Percentiles rank a stretch among this genome's conserved stretches.
phyloP scores from a whole-genome alignment of 1,139 yeast species.

The Debaryomyces sp. region DNA sequence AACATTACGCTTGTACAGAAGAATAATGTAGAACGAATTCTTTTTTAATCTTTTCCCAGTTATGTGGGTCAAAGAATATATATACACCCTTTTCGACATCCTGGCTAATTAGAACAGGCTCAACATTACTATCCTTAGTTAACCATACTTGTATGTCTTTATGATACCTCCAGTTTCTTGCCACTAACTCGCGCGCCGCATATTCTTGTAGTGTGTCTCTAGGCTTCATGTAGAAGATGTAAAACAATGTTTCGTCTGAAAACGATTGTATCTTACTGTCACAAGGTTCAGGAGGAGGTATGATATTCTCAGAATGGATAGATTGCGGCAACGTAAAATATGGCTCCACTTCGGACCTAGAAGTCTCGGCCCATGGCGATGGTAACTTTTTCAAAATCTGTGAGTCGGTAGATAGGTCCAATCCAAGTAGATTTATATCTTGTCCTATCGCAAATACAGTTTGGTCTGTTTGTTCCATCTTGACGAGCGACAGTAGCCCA shows the following conservation, averaged over 20 bases:
- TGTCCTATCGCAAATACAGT: slow-evolving; percentile 81
- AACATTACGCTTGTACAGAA: slow-evolving; percentile 45
- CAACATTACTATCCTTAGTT: slow-evolving; percentile 89
- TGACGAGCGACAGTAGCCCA: slow-evolving; percentile 69
- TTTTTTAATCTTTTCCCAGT: slow-evolving; percentile 93
- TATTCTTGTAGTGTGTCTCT: slow-evolving; percentile 91
- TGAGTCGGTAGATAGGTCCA: slow-evolving; percentile 55
- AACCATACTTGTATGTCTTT: slow-evolving; percentile 96
- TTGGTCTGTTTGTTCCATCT: slow-evolving; percentile 67
- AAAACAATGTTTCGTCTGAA: slow-evolving; percentile 91
- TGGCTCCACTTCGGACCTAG: slow-evolving; percentile 91
- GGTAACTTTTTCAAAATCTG: slow-evolving; percentile 73
- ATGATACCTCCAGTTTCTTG: slow-evolving; percentile 96
- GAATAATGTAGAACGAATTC: slow-evolving; percentile 73
- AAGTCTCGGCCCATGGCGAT: slow-evolving; percentile 94
- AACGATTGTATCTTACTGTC: slow-evolving; percentile 76
- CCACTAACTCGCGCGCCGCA: slow-evolving; percentile 86
- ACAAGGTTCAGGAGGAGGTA: slow-evolving; percentile 48
- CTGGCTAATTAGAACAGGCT: slow-evolving; percentile 82
- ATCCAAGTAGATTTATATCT: slow-evolving; percentile 74
- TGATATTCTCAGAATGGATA: slow-evolving; percentile 51
- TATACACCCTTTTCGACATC: slow-evolving; percentile 95
- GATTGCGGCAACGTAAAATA: slow-evolving; percentile 61
- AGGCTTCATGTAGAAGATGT: slow-evolving; percentile 92
- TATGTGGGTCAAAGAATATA: slow-evolving; percentile 92